Evolutionary conservation across 257 asterid genomes (phyloP).

Genomic region (Sherardia arvensis): DNA sequence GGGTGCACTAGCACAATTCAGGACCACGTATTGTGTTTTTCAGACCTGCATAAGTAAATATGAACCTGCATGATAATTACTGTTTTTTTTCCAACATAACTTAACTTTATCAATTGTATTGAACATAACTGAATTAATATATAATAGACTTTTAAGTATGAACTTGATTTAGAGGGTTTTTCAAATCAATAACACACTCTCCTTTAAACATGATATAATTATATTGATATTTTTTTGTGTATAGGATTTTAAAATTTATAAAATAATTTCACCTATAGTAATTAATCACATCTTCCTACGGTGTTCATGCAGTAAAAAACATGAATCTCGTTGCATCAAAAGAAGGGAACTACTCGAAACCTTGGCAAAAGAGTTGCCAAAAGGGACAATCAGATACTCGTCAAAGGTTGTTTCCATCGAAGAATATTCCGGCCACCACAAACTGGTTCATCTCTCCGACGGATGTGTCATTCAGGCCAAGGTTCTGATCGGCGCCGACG

Average conservation of each 20-base stretch:
- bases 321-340: constrained; percentile 50
- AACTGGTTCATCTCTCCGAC: constrained; percentile 65
- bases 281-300: background rate
- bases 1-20: too few species aligned
- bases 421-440: constrained; percentile 50
- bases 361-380: constrained; percentile 58
- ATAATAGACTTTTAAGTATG: too few species aligned
- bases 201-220: too few species aligned
- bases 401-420: constrained; percentile 60
- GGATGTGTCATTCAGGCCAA: constrained; percentile 51
- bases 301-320: constrained; percentile 21
- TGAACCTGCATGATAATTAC: too few species aligned
- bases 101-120: too few species aligned
- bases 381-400: constrained; percentile 53
- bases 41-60: too few species aligned
- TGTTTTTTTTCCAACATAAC: too few species aligned
- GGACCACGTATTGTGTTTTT: too few species aligned
- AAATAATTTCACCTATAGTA: background rate
- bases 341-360: constrained; percentile 52
- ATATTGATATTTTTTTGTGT: background rate
- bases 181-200: background rate
- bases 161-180: background rate
- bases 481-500: constrained; percentile 86
- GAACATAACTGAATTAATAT: too few species aligned
- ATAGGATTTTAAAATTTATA: too few species aligned